phyloP scores from a whole-genome alignment of 1,284 basidiomycete genomes.

The Moesziomyces sp. region DNA sequence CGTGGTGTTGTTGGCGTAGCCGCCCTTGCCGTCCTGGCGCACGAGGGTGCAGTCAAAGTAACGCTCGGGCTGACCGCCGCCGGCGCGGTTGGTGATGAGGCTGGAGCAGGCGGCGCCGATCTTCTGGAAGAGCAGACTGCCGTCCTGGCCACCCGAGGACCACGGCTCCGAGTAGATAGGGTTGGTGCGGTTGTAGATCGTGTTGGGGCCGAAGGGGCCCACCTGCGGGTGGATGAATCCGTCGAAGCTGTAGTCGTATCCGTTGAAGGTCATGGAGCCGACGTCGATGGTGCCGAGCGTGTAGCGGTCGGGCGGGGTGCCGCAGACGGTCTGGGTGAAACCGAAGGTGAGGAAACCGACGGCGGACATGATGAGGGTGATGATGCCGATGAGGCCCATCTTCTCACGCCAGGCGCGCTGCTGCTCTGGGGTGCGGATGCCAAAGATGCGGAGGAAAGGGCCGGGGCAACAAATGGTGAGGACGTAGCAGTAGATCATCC shows the following conservation, averaged over 20 bases:
- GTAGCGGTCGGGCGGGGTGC: conserved; percentile 82
- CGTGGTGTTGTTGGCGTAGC: conserved; percentile 35
- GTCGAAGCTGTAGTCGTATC: conserved; percentile 89
- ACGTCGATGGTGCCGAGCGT: conserved; percentile 81
- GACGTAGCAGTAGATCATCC: conserved; percentile 95
- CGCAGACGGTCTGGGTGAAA: conserved; percentile 94
- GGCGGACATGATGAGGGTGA: conserved; percentile 82
- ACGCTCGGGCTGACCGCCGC: conserved; percentile 72
- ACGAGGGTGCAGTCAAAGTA: conserved; percentile 96
- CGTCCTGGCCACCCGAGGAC: conserved; percentile 84
- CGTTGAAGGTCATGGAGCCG: conserved; percentile 89
- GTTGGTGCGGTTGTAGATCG: conserved; percentile 81
- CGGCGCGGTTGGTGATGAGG: conserved; percentile 74
- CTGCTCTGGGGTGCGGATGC: conserved; percentile 89
- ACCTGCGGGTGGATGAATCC: conserved; percentile 72
- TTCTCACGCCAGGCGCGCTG: conserved; percentile 98
- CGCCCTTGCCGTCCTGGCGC: conserved; percentile 77
- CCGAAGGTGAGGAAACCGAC: conserved; percentile 99
- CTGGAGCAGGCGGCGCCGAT: conserved; percentile 83
- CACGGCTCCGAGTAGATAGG: conserved; percentile 83
- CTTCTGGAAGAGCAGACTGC: conserved; percentile 93
- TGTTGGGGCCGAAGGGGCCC: conserved; percentile 59
- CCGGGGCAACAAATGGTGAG: conserved; percentile 85
- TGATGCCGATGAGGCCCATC: conserved; percentile 89
- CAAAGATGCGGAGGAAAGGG: conserved; percentile 71